Evolutionary conservation across 2,329 filamentous ascomycete genomes (phyloP), one percentile per base, ranked within the genome.

Genomic region (Sphaerostilbella broomeana): DNA sequence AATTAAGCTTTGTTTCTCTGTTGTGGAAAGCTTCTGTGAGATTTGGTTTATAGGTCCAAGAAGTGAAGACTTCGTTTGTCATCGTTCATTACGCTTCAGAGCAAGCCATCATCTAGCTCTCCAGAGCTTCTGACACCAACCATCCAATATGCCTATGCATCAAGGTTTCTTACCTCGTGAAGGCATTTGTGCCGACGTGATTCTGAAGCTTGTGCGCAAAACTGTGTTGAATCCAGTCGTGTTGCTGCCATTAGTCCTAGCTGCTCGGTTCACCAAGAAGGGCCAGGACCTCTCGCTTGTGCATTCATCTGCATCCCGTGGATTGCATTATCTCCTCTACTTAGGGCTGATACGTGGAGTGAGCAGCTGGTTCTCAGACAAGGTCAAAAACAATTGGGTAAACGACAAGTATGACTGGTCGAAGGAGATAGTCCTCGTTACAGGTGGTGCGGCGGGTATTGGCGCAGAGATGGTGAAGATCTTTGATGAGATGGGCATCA

Each of bases 381-480:
- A 51, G 43, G 49, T 52, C 18, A 54, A 53, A 41, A 62, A 63
- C 46, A 62, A 63, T 34, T 62, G 61, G 59, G 47, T 53, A 15
- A 31, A 51, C 22, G 59, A 63, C 45, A 61, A 55, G 27, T 83
- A 81, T 60, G 70, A 78, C 55, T 87, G 83, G 81, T 62, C 68
- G 16, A 72, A 70, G 36, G 84, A 88, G 62, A 70, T 88, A 35
- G 79, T 85, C 3, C 65, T 88, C 29, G 70, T 89, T 15, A 89
- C 85, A 0, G 84, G 86, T 6, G 85, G 85, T 6, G 78, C 80
- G 28, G 76, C 77, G 40, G 85, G 85, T 0, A 87, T 90, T 52
- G 85, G 85, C 11, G 75, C 72, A 15, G 63, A 72, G 25, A 70
- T 86, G 3, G 82, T 83, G 11, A 68, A 71, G 47, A 58, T 81